These are phyloP conservation scores for Coniophora puteana DNA, from an alignment of 1,284 basidiomycete species.

Conservation along the genomic window DNA sequence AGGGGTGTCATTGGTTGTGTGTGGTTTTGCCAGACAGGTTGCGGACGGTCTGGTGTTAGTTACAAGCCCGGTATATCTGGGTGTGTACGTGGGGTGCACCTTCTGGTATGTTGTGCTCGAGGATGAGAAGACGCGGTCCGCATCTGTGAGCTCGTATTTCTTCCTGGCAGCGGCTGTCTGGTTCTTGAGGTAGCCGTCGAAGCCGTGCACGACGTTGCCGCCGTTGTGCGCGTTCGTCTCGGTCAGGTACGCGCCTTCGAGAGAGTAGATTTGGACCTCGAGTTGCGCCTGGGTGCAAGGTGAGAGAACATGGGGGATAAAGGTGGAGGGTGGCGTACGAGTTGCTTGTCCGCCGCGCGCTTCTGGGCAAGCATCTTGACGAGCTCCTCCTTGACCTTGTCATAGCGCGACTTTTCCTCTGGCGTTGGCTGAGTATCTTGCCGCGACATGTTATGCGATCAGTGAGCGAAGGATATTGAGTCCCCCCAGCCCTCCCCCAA, in stretches of 20 bases:
- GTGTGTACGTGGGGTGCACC: conserved; percentile 34
- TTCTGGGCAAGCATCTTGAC: conserved; percentile 68
- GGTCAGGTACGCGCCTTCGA: conserved; percentile 68
- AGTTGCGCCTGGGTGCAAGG: conserved; percentile 50
- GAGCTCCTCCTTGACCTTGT: conserved; percentile 68
- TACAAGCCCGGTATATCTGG: conserved; percentile 2
- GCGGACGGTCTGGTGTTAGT: background rate
- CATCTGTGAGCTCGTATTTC: conserved; percentile 69
- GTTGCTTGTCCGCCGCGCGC: conserved; percentile 63
- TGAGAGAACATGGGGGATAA: background rate
- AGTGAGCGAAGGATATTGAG: too few relatives aligned
- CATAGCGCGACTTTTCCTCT: conserved; percentile 67
- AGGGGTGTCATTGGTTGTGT: too few relatives aligned
- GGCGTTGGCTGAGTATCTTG: conserved; percentile 36
- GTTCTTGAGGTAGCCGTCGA: conserved; percentile 80
- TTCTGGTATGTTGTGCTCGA: conserved; percentile 73
- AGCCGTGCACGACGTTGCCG: conserved; percentile 81
- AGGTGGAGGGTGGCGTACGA: conserved; percentile 49
- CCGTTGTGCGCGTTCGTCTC: conserved; percentile 72
- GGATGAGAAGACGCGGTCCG: conserved; percentile 76
- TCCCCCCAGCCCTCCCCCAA: too few relatives aligned
- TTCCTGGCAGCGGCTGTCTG: conserved; percentile 55
- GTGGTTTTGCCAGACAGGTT: too few relatives aligned
- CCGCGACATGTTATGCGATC: conserved; percentile 21
- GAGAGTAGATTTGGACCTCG: conserved; percentile 70